Conservation (phyloP, 2,329 filamentous ascomycete species). For the Beauveria sp. region DNA sequence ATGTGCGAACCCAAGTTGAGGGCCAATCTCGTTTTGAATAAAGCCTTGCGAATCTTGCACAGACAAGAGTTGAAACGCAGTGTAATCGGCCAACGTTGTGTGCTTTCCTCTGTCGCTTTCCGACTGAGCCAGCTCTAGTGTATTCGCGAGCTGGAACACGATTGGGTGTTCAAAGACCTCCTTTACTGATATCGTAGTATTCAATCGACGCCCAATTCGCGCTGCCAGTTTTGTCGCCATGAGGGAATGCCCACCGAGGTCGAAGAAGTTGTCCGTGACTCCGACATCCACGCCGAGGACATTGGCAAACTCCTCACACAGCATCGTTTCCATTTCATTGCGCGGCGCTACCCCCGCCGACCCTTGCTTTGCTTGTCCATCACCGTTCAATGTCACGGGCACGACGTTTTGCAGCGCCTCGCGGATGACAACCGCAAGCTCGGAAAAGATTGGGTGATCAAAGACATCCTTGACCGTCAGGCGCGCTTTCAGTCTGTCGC, state of each 20-base stretch:
- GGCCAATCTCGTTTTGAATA: background rate
- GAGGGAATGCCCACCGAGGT: slow-evolving; percentile 6
- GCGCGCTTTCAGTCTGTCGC: background rate
- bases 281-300: slow-evolving; percentile 9
- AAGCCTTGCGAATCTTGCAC: background rate
- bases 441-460: too few relatives aligned
- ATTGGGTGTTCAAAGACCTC: background rate
- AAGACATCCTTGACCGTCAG: too few relatives aligned
- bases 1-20: background rate
- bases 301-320: too few relatives aligned
- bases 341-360: too few relatives aligned
- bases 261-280: slow-evolving; percentile 14
- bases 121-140: too few relatives aligned
- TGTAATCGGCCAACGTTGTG: background rate
- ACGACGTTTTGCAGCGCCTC: too few relatives aligned
- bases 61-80: background rate
- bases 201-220: slow-evolving; percentile 1
- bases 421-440: too few relatives aligned
- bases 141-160: too few relatives aligned
- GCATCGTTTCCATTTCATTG: too few relatives aligned
- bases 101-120: background rate
- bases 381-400: too few relatives aligned
- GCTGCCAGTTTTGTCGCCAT: slow-evolving; percentile 7
- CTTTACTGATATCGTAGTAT: background rate
- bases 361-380: too few relatives aligned